Percentiles rank a stretch among this genome's conserved stretches.
Conservation (phyloP, 306 rosid species). For the Senna tora region DNA sequence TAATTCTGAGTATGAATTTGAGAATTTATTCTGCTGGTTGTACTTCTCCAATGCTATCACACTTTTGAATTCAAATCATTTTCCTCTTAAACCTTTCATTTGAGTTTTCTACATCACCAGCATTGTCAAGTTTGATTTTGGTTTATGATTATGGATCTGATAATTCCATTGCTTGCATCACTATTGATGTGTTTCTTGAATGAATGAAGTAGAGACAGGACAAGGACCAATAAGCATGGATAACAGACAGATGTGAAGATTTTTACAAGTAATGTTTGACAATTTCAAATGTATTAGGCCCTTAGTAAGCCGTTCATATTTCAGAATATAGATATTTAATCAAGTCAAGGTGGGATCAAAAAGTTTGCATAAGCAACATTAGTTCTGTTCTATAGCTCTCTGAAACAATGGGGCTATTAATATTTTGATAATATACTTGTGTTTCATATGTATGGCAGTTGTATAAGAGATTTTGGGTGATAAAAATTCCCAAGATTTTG, state of each 20-base stretch:
- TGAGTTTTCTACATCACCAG: constrained; percentile 29
- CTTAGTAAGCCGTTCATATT: neutral
- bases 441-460: neutral
- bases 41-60: constrained; percentile 35
- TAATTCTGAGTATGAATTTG: constrained; percentile 43
- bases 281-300: neutral
- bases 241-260: neutral
- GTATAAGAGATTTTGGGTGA: neutral
- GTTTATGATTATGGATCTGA: neutral
- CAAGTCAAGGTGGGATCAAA: neutral
- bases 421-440: neutral
- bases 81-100: constrained; percentile 26
- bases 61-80: constrained; percentile 2
- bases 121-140: neutral
- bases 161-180: neutral
- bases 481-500: neutral
- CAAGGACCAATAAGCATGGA: neutral
- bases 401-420: neutral
- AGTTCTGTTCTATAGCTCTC: no score
- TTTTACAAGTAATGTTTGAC: neutral
- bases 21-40: constrained; percentile 46
- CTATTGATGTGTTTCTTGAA: constrained; percentile 2
- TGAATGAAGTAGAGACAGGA: neutral
- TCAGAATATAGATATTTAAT: neutral
- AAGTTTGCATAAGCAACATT: neutral